Evolutionary conservation across 2,329 filamentous ascomycete genomes (phyloP).

Genomic region (Corynespora cassiicola): DNA sequence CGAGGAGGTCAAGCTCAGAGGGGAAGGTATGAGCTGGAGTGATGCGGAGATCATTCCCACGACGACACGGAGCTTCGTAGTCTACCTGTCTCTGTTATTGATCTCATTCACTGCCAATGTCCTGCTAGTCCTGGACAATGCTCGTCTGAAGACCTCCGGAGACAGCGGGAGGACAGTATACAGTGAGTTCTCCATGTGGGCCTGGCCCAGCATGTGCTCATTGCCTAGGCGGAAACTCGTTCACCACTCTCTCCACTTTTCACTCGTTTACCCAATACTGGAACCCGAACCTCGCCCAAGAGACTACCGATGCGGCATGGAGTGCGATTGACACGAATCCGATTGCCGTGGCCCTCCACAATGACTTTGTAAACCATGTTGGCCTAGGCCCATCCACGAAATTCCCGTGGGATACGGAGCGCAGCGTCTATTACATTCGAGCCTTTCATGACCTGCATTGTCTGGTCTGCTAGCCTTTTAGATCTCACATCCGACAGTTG

Average conservation of each 20-base stretch:
- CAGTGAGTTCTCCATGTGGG: slow-evolving; percentile 24
- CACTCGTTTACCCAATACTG: slow-evolving; percentile 37
- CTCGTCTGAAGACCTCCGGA: slow-evolving; percentile 17
- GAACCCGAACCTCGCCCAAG: slow-evolving; percentile 34
- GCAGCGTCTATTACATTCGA: slow-evolving; percentile 43
- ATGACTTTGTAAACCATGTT: slow-evolving; percentile 28
- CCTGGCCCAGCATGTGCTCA: neutral
- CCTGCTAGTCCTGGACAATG: slow-evolving; percentile 34
- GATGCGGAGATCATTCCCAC: slow-evolving; percentile 34
- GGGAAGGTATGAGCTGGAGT: slow-evolving; percentile 28
- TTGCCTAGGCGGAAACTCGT: slow-evolving; percentile 34
- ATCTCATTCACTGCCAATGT: slow-evolving; percentile 38
- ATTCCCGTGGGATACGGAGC: slow-evolving; percentile 44
- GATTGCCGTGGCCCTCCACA: slow-evolving; percentile 38
- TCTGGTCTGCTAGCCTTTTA: slow-evolving; percentile 21
- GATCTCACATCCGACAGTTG: neutral
- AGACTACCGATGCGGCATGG: slow-evolving; percentile 38
- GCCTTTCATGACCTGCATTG: slow-evolving; percentile 44
- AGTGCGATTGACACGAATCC: slow-evolving; percentile 40
- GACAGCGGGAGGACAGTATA: slow-evolving; percentile 28
- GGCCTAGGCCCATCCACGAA: slow-evolving; percentile 32
- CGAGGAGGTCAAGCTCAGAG: too few species aligned
- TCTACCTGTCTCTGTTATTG: slow-evolving; percentile 33
- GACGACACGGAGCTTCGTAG: slow-evolving; percentile 31
- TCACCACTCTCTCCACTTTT: slow-evolving; percentile 33